phyloP scores from a whole-genome alignment of 2,329 filamentous ascomycete species.

The Aplosporella prunicola region DNA sequence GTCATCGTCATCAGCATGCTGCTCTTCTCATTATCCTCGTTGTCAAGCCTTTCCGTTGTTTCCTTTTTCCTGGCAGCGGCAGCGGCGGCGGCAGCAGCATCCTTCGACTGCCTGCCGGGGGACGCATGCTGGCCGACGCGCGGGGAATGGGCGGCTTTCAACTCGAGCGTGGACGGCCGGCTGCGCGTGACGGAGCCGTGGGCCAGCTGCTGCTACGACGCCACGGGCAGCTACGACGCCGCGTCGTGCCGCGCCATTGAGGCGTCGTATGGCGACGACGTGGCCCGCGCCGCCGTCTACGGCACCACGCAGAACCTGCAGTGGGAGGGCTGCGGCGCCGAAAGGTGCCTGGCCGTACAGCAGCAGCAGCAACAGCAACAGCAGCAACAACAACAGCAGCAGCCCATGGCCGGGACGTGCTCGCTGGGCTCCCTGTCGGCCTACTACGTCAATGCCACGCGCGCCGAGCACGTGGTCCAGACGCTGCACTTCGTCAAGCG shows the following conservation, averaged over 20 bases:
- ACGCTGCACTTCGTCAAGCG: conserved; percentile 16
- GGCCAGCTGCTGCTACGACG: conserved; percentile 6
- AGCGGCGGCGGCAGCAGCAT: neutral
- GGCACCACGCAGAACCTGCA: conserved; percentile 8
- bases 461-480: conserved; percentile 15
- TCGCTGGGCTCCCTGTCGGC: conserved; percentile 9
- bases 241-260: neutral
- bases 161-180: conserved; percentile 3
- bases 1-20: no score
- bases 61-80: neutral
- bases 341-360: conserved; percentile 2
- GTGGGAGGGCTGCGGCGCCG: conserved; percentile 6
- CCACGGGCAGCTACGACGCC: conserved; percentile 2
- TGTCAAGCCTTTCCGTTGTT: neutral
- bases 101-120: conserved; percentile 6
- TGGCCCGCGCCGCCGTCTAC: conserved; percentile 4
- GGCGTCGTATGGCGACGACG: neutral
- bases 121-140: conserved; percentile 6
- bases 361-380: neutral
- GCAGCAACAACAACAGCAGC: neutral
- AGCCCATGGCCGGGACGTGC: neutral
- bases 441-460: conserved; percentile 17
- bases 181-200: conserved; percentile 4
- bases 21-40: no score
- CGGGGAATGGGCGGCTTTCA: conserved; percentile 7